A percentile compares a stretch with the other conserved stretches of the same genome.
phyloP scores from a whole-genome alignment of 805 yeast species.

The Candida ascalaphidarum region DNA sequence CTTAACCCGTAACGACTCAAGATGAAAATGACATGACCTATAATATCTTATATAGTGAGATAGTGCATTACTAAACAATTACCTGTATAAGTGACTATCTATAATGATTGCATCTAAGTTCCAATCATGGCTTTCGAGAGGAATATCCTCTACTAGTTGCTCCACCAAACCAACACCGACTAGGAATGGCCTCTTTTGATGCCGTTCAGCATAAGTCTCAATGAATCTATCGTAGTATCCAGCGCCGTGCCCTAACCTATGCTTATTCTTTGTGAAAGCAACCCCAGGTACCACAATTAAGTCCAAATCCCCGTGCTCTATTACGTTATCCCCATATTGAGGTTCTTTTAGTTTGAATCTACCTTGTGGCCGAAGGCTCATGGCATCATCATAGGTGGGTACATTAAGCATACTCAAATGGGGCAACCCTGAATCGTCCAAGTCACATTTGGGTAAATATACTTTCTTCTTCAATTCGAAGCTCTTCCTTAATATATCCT shows the following conservation, averaged over 20 bases:
- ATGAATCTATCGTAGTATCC: slow-evolving; percentile 79
- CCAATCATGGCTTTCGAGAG: slow-evolving; percentile 59
- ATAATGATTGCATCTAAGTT: slow-evolving; percentile 46
- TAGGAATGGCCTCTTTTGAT: slow-evolving; percentile 27
- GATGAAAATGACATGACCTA: too few relatives aligned
- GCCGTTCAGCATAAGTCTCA: slow-evolving; percentile 9
- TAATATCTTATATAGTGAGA: too few relatives aligned
- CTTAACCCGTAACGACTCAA: too few relatives aligned
- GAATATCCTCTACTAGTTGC: slow-evolving; percentile 48
- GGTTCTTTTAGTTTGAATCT: slow-evolving; percentile 68
- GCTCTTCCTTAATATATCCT: slow-evolving; percentile 40
- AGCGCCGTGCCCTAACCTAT: slow-evolving; percentile 84
- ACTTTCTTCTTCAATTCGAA: slow-evolving; percentile 43
- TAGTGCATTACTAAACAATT: too few relatives aligned
- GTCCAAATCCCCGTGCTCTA: slow-evolving; percentile 40
- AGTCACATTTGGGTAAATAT: slow-evolving; percentile 48
- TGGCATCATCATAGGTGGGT: slow-evolving; percentile 30
- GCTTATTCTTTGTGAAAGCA: slow-evolving; percentile 49
- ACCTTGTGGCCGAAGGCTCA: slow-evolving; percentile 54
- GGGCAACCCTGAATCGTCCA: slow-evolving; percentile 11
- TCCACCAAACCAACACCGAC: slow-evolving; percentile 61
- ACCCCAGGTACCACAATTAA: slow-evolving; percentile 79
- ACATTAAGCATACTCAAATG: slow-evolving; percentile 54
- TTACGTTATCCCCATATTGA: slow-evolving; percentile 17
- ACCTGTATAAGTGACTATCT: too few relatives aligned